Evolutionary conservation across 371 early-diverging fungal species (phyloP).

Genomic region (Entomophthora muscae): DNA sequence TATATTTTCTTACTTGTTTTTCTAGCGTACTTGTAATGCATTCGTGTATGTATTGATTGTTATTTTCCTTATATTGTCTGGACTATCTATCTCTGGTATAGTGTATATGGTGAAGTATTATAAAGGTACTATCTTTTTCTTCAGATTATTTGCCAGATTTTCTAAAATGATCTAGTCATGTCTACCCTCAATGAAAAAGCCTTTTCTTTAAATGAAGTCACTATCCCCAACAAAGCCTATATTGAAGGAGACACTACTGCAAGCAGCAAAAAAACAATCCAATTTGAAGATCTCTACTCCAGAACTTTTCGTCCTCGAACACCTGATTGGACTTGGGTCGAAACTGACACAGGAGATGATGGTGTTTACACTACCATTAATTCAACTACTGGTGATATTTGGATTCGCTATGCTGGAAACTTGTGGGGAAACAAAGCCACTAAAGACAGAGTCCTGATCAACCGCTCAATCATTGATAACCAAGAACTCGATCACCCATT

Average conservation of each 20-base stretch:
- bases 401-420: neutral
- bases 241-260: neutral
- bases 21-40: neutral
- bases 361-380: constrained; percentile 3
- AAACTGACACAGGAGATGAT: neutral
- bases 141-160: neutral
- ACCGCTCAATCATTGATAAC: neutral
- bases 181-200: neutral
- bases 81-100: neutral
- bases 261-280: neutral
- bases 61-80: neutral
- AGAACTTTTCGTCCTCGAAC: neutral
- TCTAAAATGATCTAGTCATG: neutral
- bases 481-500: neutral
- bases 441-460: neutral
- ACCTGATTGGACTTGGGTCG: neutral
- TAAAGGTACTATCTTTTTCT: neutral
- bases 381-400: neutral
- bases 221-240: neutral
- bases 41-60: neutral
- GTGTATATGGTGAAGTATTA: neutral
- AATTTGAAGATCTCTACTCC: constrained; percentile 1
- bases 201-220: neutral
- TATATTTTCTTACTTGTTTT: neutral
- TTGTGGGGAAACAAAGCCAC: neutral